Percentiles rank a stretch among this genome's conserved stretches.
Evolutionary conservation across 2,329 filamentous ascomycete species (phyloP).

Genomic region (Calcarisporium arbuscula): DNA sequence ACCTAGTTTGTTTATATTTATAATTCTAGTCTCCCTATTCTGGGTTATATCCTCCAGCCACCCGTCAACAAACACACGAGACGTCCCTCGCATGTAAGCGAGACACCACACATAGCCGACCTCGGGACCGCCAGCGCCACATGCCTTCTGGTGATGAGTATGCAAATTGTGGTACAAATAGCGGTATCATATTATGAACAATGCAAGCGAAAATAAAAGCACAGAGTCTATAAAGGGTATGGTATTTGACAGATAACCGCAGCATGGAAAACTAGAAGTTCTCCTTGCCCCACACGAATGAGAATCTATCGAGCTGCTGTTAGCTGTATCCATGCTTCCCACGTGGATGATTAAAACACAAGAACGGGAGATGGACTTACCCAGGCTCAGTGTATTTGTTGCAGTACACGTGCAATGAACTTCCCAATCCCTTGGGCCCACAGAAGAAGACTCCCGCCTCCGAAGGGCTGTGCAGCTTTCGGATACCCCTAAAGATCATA

Average conservation of each 20-base stretch:
- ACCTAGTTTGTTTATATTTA: too few relatives aligned
- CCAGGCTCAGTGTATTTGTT: constrained; percentile 83
- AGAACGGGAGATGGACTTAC: constrained; percentile 36
- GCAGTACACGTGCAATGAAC: constrained; percentile 72
- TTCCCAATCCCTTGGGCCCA: constrained; percentile 73
- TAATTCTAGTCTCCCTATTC: too few relatives aligned
- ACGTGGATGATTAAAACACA: constrained; percentile 9
- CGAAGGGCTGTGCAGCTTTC: constrained; percentile 68
- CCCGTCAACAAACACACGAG: too few relatives aligned
- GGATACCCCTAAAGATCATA: constrained; percentile 78
- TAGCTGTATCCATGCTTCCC: constrained; percentile 18
- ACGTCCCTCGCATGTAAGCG: too few relatives aligned
- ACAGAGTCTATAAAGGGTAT: too few relatives aligned
- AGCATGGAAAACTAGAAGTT: constrained; percentile 46
- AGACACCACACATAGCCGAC: too few relatives aligned
- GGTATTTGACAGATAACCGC: neutral
- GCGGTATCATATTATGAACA: too few relatives aligned
- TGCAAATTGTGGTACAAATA: too few relatives aligned
- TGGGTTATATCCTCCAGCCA: too few relatives aligned
- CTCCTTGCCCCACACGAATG: constrained; percentile 63
- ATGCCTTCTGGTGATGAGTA: too few relatives aligned
- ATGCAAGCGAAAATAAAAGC: too few relatives aligned
- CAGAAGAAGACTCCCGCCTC: constrained; percentile 82
- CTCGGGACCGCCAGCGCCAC: too few relatives aligned
- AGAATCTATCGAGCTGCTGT: constrained; percentile 38